Conservation (phyloP, 2,329 filamentous ascomycete genomes). For the Monilinia aucupariae region DNA sequence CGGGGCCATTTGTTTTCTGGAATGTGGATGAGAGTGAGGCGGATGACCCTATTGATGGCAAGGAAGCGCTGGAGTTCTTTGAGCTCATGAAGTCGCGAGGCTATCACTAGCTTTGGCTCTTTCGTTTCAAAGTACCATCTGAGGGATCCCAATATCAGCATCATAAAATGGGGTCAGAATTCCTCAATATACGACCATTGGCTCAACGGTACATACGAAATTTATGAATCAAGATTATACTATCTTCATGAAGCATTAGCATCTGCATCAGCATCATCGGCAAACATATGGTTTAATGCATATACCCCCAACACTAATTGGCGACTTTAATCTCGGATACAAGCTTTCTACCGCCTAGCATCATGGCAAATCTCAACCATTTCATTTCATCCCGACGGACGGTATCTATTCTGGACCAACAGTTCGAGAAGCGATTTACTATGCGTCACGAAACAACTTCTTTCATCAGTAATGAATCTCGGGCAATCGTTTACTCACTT, state of each 20-base stretch:
- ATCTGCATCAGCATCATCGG: background rate
- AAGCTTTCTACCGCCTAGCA: background rate
- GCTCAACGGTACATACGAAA: background rate
- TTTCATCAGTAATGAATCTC: background rate
- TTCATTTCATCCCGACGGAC: background rate
- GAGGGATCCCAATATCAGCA: background rate
- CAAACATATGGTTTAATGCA: background rate
- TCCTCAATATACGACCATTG: background rate
- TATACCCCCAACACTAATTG: background rate
- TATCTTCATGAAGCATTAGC: background rate
- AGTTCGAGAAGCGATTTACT: background rate
- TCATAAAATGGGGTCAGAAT: background rate
- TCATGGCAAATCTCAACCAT: background rate
- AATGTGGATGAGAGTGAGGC: slow-evolving; percentile 28
- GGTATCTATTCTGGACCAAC: slow-evolving; percentile 1
- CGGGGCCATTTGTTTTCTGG: slow-evolving; percentile 38
- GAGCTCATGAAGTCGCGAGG: background rate
- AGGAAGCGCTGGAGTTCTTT: slow-evolving; percentile 28
- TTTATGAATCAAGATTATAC: background rate
- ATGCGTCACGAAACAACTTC: background rate
- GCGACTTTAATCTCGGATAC: background rate
- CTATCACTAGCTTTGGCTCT: background rate
- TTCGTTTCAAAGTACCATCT: background rate
- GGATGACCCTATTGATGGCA: slow-evolving; percentile 16
- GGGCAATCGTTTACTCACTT: slow-evolving; percentile 1